Evolutionary conservation across 2,329 filamentous ascomycete genomes (phyloP).

Genomic region (Beauveria bassiana): DNA sequence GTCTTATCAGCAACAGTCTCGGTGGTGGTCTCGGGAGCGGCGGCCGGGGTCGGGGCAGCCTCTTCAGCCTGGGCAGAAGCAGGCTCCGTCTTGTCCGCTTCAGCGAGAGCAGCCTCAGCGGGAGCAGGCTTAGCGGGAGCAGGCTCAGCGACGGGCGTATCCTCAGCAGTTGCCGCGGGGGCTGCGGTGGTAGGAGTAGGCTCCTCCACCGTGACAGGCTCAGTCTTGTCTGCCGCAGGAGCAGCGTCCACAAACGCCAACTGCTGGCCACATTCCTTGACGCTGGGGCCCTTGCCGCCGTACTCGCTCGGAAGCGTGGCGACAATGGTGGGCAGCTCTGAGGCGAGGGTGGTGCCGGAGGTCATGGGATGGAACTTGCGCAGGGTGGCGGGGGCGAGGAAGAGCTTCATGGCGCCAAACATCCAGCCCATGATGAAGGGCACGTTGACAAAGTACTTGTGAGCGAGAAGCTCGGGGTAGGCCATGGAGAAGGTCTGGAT

Average conservation of each 20-base stretch:
- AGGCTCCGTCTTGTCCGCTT: slow-evolving; percentile 9
- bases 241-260: slow-evolving; percentile 20
- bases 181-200: background rate
- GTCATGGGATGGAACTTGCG: slow-evolving; percentile 74
- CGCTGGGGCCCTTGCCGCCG: slow-evolving; percentile 58
- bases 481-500: slow-evolving; percentile 73
- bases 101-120: background rate
- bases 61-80: slow-evolving; percentile 3
- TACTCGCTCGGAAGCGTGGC: slow-evolving; percentile 66
- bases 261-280: slow-evolving; percentile 26
- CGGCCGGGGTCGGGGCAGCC: background rate
- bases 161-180: background rate
- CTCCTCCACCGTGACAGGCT: slow-evolving; percentile 8
- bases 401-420: slow-evolving; percentile 66
- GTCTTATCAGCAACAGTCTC: slow-evolving; percentile 14
- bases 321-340: slow-evolving; percentile 51
- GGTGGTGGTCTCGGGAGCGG: slow-evolving; percentile 5
- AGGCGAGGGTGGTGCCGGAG: slow-evolving; percentile 62
- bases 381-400: slow-evolving; percentile 64
- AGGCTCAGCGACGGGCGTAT: slow-evolving; percentile 4
- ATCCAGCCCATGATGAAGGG: slow-evolving; percentile 87
- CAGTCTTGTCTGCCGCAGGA: slow-evolving; percentile 13
- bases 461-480: slow-evolving; percentile 75
- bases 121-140: background rate
- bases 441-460: slow-evolving; percentile 96